phyloP scores from a whole-genome alignment of 768 basidiomycete genomes.

The Steccherinum ochraceum region DNA sequence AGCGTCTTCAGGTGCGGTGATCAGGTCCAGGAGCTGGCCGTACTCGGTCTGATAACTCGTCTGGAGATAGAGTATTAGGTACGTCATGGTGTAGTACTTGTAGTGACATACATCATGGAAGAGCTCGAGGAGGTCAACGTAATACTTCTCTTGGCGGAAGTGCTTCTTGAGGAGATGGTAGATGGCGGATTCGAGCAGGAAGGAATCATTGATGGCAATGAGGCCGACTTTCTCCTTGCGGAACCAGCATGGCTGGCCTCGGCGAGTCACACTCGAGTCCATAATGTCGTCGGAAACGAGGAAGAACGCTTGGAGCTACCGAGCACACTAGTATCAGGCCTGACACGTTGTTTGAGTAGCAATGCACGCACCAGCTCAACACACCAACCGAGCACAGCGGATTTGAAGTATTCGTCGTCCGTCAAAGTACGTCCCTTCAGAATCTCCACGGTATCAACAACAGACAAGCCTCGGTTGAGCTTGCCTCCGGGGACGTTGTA shows the following conservation, averaged over 20 bases:
- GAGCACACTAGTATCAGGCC: not conserved
- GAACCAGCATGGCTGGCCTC: constrained; percentile 96
- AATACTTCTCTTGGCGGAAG: constrained; percentile 75
- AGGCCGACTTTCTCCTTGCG: constrained; percentile 59
- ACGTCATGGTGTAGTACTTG: not conserved
- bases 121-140: constrained; percentile 84
- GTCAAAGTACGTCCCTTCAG: constrained; percentile 62
- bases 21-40: constrained; percentile 92
- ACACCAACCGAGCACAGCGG: constrained; percentile 91
- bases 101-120: constrained; percentile 71
- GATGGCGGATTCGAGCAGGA: constrained; percentile 94
- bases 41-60: constrained; percentile 89
- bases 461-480: constrained; percentile 94
- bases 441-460: constrained; percentile 90
- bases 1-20: constrained; percentile 87
- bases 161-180: constrained; percentile 85
- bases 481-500: constrained; percentile 97
- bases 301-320: constrained; percentile 94
- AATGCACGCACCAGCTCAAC: constrained; percentile 84
- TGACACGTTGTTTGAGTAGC: not conserved
- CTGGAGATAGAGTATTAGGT: constrained; percentile 12
- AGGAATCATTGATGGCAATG: constrained; percentile 93
- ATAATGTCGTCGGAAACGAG: constrained; percentile 97
- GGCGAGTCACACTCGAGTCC: constrained; percentile 90
- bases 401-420: constrained; percentile 84